Evolutionary conservation across 805 yeast genomes (phyloP).

Genomic region (Candida succiphila): DNA sequence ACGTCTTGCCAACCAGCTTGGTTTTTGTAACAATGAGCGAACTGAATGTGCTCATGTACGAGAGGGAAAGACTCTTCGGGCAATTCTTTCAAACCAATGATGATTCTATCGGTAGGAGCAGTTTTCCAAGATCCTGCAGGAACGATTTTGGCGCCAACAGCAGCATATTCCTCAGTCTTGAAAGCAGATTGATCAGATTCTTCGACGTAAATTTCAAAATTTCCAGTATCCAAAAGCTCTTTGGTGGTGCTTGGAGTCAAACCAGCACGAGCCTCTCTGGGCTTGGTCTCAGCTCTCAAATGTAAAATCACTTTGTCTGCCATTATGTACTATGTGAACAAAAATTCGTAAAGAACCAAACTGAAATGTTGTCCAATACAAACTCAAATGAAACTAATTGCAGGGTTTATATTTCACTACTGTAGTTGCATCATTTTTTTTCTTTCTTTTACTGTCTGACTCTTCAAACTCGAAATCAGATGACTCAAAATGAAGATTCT

Average conservation of each 20-base stretch:
- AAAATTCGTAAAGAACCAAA: too few relatives aligned
- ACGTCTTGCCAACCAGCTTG: constrained; percentile 98
- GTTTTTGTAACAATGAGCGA: constrained; percentile 97
- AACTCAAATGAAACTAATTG: too few relatives aligned
- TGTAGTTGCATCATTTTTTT: too few relatives aligned
- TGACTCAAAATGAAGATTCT: too few relatives aligned
- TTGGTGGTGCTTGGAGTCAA: constrained; percentile 88
- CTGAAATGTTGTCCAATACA: too few relatives aligned
- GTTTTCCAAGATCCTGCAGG: constrained; percentile 89
- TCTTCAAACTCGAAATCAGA: too few relatives aligned
- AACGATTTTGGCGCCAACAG: constrained; percentile 79
- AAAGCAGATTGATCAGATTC: constrained; percentile 80
- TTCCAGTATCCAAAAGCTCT: constrained; percentile 71
- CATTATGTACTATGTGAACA: not conserved
- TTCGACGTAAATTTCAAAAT: constrained; percentile 79
- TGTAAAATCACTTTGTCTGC: constrained; percentile 52
- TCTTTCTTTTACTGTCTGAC: too few relatives aligned
- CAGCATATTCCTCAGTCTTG: constrained; percentile 60
- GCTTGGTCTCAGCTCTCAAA: constrained; percentile 94
- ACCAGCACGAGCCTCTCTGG: constrained; percentile 95
- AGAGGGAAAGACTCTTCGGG: constrained; percentile 92
- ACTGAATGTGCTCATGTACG: constrained; percentile 92
- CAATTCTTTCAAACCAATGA: constrained; percentile 89
- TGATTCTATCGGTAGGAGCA: constrained; percentile 86
- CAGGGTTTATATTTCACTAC: too few relatives aligned